phyloP scores from a whole-genome alignment of 352 stramenopile species.

The Pythium plurisporium region DNA sequence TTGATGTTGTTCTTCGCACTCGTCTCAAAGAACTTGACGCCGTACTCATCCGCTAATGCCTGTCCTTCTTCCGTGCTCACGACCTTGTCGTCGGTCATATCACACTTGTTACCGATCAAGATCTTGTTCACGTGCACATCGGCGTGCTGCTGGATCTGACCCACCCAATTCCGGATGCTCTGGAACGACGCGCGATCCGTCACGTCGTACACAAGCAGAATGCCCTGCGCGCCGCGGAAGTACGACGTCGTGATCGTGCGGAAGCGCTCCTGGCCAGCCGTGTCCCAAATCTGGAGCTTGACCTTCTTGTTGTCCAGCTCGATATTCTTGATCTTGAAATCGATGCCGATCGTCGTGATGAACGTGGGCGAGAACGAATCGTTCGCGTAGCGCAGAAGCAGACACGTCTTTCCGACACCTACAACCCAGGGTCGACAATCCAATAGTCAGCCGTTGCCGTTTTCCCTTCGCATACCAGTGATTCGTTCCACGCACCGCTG shows the following conservation, averaged over 20 bases:
- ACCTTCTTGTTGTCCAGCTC: constrained; percentile 95
- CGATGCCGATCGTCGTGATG: constrained; percentile 88
- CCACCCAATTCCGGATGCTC: constrained; percentile 97
- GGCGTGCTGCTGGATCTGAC: constrained; percentile 96
- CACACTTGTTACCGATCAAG: constrained; percentile 99
- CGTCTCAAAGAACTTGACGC: constrained; percentile 95
- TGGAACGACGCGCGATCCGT: constrained; percentile 97
- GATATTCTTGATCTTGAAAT: constrained; percentile 93
- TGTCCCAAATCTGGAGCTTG: constrained; percentile 99
- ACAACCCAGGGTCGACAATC: background rate
- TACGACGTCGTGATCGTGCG: constrained; percentile 99
- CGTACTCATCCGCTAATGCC: constrained; percentile 92
- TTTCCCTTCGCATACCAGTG: background rate
- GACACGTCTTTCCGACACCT: constrained; percentile 88
- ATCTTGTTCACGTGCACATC: constrained; percentile 99
- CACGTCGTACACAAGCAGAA: constrained; percentile 98
- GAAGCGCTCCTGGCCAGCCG: constrained; percentile 98
- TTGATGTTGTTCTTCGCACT: constrained; percentile 96
- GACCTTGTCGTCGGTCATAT: constrained; percentile 97
- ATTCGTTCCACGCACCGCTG: constrained; percentile 85
- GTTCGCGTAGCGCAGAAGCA: constrained; percentile 86
- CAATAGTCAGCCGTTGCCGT: background rate
- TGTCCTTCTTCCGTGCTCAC: constrained; percentile 94
- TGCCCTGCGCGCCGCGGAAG: constrained; percentile 98
- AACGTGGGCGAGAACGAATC: constrained; percentile 90